Evolutionary conservation across 78 protist species (phyloP), one percentile per base, ranked within the genome.

Genomic region (Trichosphaerium sp.): DNA sequence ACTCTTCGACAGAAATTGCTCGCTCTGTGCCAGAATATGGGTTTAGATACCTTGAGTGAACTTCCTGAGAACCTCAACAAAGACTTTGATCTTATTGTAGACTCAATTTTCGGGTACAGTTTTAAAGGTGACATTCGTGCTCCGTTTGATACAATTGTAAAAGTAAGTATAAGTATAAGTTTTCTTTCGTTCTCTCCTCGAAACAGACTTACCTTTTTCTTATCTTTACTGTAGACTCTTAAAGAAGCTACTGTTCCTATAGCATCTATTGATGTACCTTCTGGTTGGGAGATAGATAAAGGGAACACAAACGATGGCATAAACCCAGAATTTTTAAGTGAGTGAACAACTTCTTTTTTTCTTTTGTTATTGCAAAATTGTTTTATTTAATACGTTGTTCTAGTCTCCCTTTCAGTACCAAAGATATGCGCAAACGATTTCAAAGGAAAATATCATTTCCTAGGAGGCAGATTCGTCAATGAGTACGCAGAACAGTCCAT

Each of bases 281-380:
- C 77, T 21, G 96, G 96, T 7, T 91, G 94, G 94, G 80, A 85
- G 69, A 87, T 91, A 4, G 95, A 91, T 23, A 8, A 58, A 21
- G 91, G 66, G 26, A 61, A 61, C 66, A 61, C 10, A 40, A 34
- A 11, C 23, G 66, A 8, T 12, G 28, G 31, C 55, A 41, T 61
- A 32, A 21, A 61, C 35, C 66, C 51, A 54, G 43, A 54, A 12
- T n/a, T 54, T 34, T 10, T 54, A 35, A 10, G 59, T 54, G 59
- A 54, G 6, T 10, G 29, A 10, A 34, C 59, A 6, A 6, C 18
- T 35, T 29, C 21, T 57, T 29, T 57, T 32, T 57, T 57, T 18
- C 18, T 32, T 57, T 57, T 37, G 74, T 74, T 29, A 43, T 63
- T n/a, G 25, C 35, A 35, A 15, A 2, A 49, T 12, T 2, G 0